Evolutionary conservation across 2,329 filamentous ascomycete species (phyloP).

Genomic region (Cadophora gregata): DNA sequence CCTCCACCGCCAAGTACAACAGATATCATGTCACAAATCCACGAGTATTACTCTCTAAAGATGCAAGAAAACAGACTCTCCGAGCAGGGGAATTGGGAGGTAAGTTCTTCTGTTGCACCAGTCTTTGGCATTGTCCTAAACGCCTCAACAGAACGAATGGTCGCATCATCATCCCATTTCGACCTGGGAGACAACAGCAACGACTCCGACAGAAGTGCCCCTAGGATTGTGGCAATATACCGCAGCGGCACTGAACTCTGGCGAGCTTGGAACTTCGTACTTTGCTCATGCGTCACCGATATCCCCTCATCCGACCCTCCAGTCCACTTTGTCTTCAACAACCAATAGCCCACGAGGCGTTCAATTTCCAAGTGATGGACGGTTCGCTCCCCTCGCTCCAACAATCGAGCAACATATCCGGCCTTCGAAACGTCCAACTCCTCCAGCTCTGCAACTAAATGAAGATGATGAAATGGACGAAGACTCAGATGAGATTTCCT

Average conservation of each 20-base stretch:
- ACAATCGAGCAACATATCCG: conserved; percentile 5
- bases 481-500: conserved; percentile 12
- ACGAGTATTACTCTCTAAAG: conserved; percentile 1
- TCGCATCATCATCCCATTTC: conserved; percentile 2
- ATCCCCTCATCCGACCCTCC: neutral
- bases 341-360: conserved; percentile 8
- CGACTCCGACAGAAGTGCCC: neutral
- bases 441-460: conserved; percentile 4
- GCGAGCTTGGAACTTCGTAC: conserved; percentile 8
- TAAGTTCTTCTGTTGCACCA: neutral
- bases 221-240: conserved; percentile 14
- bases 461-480: conserved; percentile 17
- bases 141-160: conserved; percentile 9
- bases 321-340: conserved; percentile 1
- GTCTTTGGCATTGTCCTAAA: neutral
- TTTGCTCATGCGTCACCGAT: neutral
- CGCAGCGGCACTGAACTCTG: neutral
- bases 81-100: conserved; percentile 15
- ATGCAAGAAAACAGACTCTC: conserved; percentile 15
- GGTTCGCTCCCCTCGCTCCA: neutral
- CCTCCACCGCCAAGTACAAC: neutral
- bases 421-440: neutral
- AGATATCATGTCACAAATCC: conserved; percentile 8
- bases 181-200: conserved; percentile 11
- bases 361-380: conserved; percentile 6